Evolutionary conservation across 2,329 filamentous ascomycete species (phyloP), one percentile per base, ranked within the genome.

Genomic region (Neobulgaria alba): DNA sequence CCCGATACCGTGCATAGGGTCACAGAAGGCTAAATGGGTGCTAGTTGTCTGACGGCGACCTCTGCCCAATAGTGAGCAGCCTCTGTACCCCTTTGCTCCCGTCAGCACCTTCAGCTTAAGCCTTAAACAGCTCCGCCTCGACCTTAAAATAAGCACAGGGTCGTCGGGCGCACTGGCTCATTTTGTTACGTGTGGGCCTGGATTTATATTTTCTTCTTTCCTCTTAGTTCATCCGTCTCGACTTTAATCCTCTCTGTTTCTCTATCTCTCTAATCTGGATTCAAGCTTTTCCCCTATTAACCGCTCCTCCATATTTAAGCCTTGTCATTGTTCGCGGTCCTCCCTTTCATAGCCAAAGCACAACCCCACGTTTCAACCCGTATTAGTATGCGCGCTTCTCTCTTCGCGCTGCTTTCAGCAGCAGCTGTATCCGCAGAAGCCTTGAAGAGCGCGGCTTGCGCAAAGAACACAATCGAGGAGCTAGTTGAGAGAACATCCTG

Each of bases 401-500:
- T 54, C 10, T n/a, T 54, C 20, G 37, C 33, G 14, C 34, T 54
- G 12, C 29, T 52, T 23, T 45, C 47, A 19, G 42, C 45, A 20
- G 36, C 49, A 9, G 30, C 45, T 31, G 47, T 52, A 23, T 51
- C 39, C 40, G 51, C 51, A 8, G n/a, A n/a, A n/a, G n/a, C n/a
- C n/a, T n/a, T n/a, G n/a, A n/a, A n/a, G n/a, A n/a, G n/a, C n/a
- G 37, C 38, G 19, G 39, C 37, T 20, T 49, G 53, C 39, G 42
- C 33, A n/a, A 33, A 46, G 33, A 40, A 41, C 41, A 38, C 47
- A 31, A 35, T 55, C 32, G 38, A 49, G 8, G 51, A 49, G 12
- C 38, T 54, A 10, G 42, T 49, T 15, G 36, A 40, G 3, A 45
- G 42, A 21, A 48, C 43, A 36, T 42, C 51, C 12, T 56, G 55